Evolutionary conservation across 1,139 yeast genomes (phyloP).

Genomic region (Spencermartinsiella ligniputridi): DNA sequence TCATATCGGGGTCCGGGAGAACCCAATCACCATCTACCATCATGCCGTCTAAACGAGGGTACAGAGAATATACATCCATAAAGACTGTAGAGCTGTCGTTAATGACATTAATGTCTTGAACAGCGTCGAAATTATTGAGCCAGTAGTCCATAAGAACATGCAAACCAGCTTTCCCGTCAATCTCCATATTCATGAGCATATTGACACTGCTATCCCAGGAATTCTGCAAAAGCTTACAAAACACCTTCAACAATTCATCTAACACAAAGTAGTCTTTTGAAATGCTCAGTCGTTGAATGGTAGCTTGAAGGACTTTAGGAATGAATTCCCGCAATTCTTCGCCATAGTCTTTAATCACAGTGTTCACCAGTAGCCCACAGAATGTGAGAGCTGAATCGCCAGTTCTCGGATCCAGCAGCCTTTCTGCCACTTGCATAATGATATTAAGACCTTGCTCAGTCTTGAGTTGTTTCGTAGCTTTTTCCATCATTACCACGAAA

Average conservation of each 20-base stretch:
- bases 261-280: conserved; percentile 69
- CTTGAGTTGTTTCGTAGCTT: conserved; percentile 43
- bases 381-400: conserved; percentile 79
- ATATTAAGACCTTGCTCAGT: conserved; percentile 47
- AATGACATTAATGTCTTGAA: conserved; percentile 74
- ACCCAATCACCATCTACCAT: conserved; percentile 74
- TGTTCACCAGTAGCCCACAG: conserved; percentile 38
- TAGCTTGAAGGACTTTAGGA: conserved; percentile 63
- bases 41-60: conserved; percentile 47
- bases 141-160: conserved; percentile 61
- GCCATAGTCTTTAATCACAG: conserved; percentile 59
- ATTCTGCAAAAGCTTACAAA: conserved; percentile 63
- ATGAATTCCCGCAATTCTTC: conserved; percentile 48
- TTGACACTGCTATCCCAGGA: conserved; percentile 60
- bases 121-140: conserved; percentile 76
- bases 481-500: conserved; percentile 57
- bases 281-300: conserved; percentile 57
- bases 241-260: conserved; percentile 71
- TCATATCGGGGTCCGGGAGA: conserved; percentile 56
- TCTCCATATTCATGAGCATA: conserved; percentile 47
- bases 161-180: conserved; percentile 41
- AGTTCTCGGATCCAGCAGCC: conserved; percentile 64
- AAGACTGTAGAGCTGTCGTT: conserved; percentile 61
- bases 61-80: conserved; percentile 58
- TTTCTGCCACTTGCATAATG: conserved; percentile 59